These are phyloP conservation scores for Trichoderma sp. DNA, from an alignment of 2,329 filamentous ascomycete species.

Conservation along the genomic window DNA sequence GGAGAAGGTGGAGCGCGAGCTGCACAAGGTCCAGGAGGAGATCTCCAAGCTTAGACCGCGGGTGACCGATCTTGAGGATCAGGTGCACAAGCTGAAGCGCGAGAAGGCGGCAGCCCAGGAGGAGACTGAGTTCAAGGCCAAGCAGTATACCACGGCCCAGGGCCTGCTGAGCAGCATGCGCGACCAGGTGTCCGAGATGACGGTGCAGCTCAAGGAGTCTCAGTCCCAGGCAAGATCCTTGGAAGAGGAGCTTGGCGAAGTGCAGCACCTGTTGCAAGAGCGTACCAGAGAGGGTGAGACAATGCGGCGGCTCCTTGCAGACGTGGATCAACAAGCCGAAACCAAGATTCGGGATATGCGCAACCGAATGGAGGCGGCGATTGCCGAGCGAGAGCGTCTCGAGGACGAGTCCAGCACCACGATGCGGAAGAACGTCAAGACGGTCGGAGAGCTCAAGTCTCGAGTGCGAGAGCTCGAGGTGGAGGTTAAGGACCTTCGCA, in stretches of 20 bases:
- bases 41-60: constrained; percentile 65
- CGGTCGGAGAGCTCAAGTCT: constrained; percentile 82
- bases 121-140: constrained; percentile 80
- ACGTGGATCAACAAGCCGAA: constrained; percentile 84
- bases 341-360: constrained; percentile 85
- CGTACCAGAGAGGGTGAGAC: constrained; percentile 91
- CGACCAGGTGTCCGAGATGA: constrained; percentile 85
- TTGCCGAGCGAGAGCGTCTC: constrained; percentile 91
- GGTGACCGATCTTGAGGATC: constrained; percentile 71
- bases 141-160: constrained; percentile 84
- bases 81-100: constrained; percentile 67
- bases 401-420: constrained; percentile 87
- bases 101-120: constrained; percentile 73
- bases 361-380: constrained; percentile 80
- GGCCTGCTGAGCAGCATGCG: constrained; percentile 89
- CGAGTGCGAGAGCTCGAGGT: constrained; percentile 82
- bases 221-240: constrained; percentile 80
- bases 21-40: constrained; percentile 74
- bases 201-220: constrained; percentile 88
- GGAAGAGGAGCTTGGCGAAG: constrained; percentile 89
- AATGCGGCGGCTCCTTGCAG: constrained; percentile 85
- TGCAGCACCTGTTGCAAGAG: constrained; percentile 83
- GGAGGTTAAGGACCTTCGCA: constrained; percentile 68
- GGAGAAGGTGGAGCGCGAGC: constrained; percentile 72
- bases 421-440: constrained; percentile 74